phyloP scores from a whole-genome alignment of 2,329 filamentous ascomycete species.

The Phialophora expanda region DNA sequence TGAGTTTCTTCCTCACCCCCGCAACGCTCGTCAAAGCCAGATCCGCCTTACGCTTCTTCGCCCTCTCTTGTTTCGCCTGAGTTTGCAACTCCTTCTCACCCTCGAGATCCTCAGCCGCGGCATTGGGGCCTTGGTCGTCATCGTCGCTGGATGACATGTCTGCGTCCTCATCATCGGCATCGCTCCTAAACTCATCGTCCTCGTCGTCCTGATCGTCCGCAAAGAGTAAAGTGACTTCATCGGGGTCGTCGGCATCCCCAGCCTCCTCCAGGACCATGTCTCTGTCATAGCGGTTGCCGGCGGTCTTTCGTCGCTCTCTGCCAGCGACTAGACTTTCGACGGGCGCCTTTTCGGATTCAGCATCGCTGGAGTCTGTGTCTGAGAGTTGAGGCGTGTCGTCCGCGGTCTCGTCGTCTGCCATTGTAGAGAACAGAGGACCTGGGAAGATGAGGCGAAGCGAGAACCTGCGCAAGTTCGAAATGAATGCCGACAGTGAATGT shows the following conservation, averaged over 20 bases:
- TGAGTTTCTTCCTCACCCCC: constrained; percentile 71
- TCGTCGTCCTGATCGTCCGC: constrained; percentile 72
- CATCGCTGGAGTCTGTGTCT: constrained; percentile 39
- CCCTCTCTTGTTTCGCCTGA: constrained; percentile 71
- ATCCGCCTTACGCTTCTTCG: constrained; percentile 81
- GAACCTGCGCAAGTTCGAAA: background rate
- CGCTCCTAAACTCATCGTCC: constrained; percentile 53
- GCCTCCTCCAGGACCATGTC: constrained; percentile 77
- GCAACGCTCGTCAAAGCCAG: constrained; percentile 69
- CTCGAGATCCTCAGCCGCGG: constrained; percentile 70
- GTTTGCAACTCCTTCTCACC: constrained; percentile 87
- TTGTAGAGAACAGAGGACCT: background rate
- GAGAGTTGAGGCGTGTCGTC: constrained; percentile 28
- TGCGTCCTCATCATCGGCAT: constrained; percentile 74
- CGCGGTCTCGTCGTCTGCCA: constrained; percentile 22
- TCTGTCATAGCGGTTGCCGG: constrained; percentile 80
- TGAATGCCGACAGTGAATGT: background rate
- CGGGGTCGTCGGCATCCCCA: constrained; percentile 48
- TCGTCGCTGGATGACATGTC: constrained; percentile 87
- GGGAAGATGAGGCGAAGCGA: background rate
- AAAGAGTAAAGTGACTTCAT: constrained; percentile 73
- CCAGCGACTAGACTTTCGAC: constrained; percentile 75
- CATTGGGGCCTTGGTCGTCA: constrained; percentile 69
- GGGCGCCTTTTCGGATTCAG: constrained; percentile 43
- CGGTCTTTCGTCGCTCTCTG: constrained; percentile 76